Base-by-base conservation (phyloP, 441 rosid species). In the Hura crepitans region DNA sequence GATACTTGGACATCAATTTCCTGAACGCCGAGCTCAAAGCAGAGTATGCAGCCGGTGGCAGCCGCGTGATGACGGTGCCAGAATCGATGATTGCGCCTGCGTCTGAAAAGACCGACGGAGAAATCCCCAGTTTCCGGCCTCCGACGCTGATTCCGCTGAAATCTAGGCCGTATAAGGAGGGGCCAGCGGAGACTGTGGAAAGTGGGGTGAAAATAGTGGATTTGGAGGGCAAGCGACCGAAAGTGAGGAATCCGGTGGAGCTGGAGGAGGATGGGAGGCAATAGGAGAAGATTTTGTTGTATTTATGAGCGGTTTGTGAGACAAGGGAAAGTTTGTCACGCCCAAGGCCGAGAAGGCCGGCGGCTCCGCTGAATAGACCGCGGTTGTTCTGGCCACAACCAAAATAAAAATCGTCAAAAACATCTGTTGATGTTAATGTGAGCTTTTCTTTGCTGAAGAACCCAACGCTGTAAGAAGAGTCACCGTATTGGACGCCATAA, bases 331-430 rank as follows among this genome's bases (percentile, higher is more conserved):
- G 74, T 62, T 78, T 66, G 62, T 87, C 81, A 0, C 96, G 90
- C 58, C 97, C 98, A 1, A 93, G 90, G 0, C 98, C 98, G 10
- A 91, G 82, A 50, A 91, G 71, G 4, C 94, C 98, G 14, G 97
- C 95, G 0, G 88, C 70, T 7, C 91, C 84, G 0, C 81, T 81
- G 53, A 85, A 93, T 2, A 89, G 85, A 22, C 98, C 97, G 0
- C 60, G 76, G 72, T 93, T 93, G 75, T 89, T 85, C 75, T 88
- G 82, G 43, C 97, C 97, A 62, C 98, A 93, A 0, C 98, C 98
- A 60, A 93, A 89, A 14, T 69, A 62, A 72, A 93, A 78, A 45
- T 73, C 65, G 66, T 81, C 57, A 45, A 91, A 72, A 0, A 70
- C 71, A 6, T 87, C 91, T 0, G 81, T 72, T 8, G 79, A 12